phyloP scores from a whole-genome alignment of 495 filamentous ascomycete genomes.

The Tuber microsphaerosporum region DNA sequence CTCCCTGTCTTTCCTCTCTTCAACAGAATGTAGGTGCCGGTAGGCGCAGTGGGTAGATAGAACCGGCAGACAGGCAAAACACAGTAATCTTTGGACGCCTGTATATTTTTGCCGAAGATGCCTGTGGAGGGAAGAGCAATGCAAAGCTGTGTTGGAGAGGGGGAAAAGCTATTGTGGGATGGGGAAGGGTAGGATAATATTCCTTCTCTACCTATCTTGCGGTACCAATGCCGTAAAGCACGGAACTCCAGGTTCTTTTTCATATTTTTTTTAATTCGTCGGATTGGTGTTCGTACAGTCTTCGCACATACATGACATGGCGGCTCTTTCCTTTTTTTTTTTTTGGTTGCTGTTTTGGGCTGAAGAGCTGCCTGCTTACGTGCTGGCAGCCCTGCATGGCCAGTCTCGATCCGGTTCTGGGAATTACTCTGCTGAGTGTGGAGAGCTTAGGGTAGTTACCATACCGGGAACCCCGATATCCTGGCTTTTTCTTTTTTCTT shows the following conservation, averaged over 20 bases:
- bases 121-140: not conserved
- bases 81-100: not conserved
- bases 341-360: not conserved
- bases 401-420: slow-evolving; percentile 1
- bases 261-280: not conserved
- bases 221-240: not conserved
- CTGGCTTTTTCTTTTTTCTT: not conserved
- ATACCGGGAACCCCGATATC: not conserved
- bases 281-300: not conserved
- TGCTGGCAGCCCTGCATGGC: not conserved
- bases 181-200: not conserved
- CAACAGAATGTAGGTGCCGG: not conserved
- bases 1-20: not conserved
- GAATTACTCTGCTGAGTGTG: not conserved
- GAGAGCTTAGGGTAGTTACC: not conserved
- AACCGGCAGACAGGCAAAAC: not conserved
- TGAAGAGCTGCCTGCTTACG: not conserved
- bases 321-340: slow-evolving; percentile 1
- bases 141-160: not conserved
- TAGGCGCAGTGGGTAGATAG: not conserved
- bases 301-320: not conserved
- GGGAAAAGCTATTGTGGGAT: not conserved
- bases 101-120: not conserved
- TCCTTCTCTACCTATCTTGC: not conserved
- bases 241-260: not conserved